A percentile compares a stretch with the other conserved stretches of the same genome.
These are phyloP conservation scores for Ramaria sp. DNA, from an alignment of 768 basidiomycete genomes.

Conservation along the genomic window DNA sequence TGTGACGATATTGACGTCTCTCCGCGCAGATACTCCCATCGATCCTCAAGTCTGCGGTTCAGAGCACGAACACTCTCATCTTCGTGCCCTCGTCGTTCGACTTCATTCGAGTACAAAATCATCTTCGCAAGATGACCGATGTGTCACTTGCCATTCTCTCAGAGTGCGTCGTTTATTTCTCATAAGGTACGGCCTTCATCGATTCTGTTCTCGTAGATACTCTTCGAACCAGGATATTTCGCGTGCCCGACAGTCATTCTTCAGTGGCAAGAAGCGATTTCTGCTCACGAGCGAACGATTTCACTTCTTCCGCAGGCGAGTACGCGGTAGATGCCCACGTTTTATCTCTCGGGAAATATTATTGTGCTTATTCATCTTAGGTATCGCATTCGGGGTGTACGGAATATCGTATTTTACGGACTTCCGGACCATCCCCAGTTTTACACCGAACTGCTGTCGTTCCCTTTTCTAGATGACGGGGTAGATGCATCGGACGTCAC, in stretches of 20 bases:
- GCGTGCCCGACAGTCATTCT: conserved; percentile 87
- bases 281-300: conserved; percentile 93
- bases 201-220: conserved; percentile 41
- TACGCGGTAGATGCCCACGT: neutral
- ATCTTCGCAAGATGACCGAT: conserved; percentile 64
- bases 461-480: conserved; percentile 82
- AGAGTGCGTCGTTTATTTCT: conserved; percentile 40
- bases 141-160: conserved; percentile 78
- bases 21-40: conserved; percentile 58
- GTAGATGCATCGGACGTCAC: conserved; percentile 85
- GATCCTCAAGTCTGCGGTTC: conserved; percentile 86
- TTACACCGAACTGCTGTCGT: conserved; percentile 82
- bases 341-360: neutral
- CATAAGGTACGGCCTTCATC: neutral
- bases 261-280: conserved; percentile 77
- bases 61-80: conserved; percentile 78
- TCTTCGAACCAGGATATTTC: conserved; percentile 91
- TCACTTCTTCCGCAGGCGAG: conserved; percentile 86
- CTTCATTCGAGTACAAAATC: conserved; percentile 83
- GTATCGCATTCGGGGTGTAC: conserved; percentile 88
- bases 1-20: neutral
- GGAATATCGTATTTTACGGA: conserved; percentile 88
- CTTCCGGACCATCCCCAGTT: conserved; percentile 87
- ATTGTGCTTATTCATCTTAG: conserved; percentile 26
- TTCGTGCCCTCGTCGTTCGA: conserved; percentile 95